Conservation (phyloP, 495 filamentous ascomycete species). For the Penicillium macrosclerotiorum region DNA sequence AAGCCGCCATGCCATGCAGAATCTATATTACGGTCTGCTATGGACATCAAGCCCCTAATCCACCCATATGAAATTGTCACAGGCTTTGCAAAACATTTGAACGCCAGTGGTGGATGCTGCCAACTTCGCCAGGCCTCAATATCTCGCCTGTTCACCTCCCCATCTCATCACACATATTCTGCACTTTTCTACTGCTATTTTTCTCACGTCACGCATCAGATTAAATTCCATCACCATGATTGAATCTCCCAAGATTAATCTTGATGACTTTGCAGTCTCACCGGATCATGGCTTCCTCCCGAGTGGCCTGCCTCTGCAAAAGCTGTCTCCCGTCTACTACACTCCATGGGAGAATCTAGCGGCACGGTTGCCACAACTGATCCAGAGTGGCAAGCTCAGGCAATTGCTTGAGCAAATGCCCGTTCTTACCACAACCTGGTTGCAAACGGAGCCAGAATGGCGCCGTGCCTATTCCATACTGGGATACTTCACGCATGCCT, state of each 20-base stretch:
- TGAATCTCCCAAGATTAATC: slow-evolving; percentile 61
- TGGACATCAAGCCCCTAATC: neutral
- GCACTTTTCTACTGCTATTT: neutral
- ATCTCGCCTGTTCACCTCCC: neutral
- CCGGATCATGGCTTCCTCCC: slow-evolving; percentile 84
- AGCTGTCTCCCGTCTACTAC: slow-evolving; percentile 81
- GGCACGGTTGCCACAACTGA: slow-evolving; percentile 71
- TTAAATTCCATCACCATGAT: slow-evolving; percentile 58
- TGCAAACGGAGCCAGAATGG: slow-evolving; percentile 83
- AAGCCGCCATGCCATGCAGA: slow-evolving; percentile 11
- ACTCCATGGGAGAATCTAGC: slow-evolving; percentile 82
- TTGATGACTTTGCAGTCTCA: slow-evolving; percentile 82
- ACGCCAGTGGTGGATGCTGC: too few relatives aligned
- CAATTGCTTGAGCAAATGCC: slow-evolving; percentile 73
- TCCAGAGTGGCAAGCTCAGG: slow-evolving; percentile 71
- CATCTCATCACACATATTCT: neutral
- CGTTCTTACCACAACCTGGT: slow-evolving; percentile 68
- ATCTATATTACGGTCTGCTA: slow-evolving; percentile 9
- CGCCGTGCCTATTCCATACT: slow-evolving; percentile 83
- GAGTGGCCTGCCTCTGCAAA: slow-evolving; percentile 66
- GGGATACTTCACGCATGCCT: slow-evolving; percentile 83
- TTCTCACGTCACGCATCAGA: neutral
- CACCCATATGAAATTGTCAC: slow-evolving; percentile 2
- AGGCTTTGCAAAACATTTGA: neutral
- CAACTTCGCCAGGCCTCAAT: neutral